phyloP scores from a whole-genome alignment of 495 filamentous ascomycete genomes.

The Hypoxylon lienhwacheense region DNA sequence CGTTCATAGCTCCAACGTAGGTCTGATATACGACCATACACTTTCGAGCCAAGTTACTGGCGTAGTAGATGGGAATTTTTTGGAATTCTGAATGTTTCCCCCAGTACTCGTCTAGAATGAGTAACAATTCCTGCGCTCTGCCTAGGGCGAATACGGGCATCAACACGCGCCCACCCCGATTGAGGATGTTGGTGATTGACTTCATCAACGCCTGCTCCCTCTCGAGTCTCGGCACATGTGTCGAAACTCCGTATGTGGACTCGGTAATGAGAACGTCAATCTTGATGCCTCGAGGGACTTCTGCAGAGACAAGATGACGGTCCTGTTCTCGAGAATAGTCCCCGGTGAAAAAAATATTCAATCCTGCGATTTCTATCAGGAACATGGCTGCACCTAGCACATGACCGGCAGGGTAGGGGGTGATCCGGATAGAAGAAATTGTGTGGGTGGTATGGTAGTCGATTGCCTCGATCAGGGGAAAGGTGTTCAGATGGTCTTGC shows the following conservation, averaged over 20 bases:
- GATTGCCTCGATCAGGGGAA: slow-evolving; percentile 92
- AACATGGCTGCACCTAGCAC: slow-evolving; percentile 99
- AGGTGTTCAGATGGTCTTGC: slow-evolving; percentile 88
- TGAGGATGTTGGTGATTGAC: slow-evolving; percentile 83
- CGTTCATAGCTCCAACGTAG: slow-evolving; percentile 96
- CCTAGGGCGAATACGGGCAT: slow-evolving; percentile 97
- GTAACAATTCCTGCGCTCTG: slow-evolving; percentile 85
- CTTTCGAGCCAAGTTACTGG: slow-evolving; percentile 86
- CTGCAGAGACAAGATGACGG: slow-evolving; percentile 88
- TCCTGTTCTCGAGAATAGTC: slow-evolving; percentile 96
- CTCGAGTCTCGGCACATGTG: slow-evolving; percentile 84
- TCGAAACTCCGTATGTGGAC: slow-evolving; percentile 92
- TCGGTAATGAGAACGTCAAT: slow-evolving; percentile 97
- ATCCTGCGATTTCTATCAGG: slow-evolving; percentile 89
- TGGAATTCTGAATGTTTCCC: slow-evolving; percentile 80
- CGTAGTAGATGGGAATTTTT: slow-evolving; percentile 93
- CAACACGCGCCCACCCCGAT: slow-evolving; percentile 85
- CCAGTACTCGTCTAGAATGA: slow-evolving; percentile 98
- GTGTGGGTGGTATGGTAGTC: slow-evolving; percentile 98
- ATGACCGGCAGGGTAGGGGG: slow-evolving; percentile 93
- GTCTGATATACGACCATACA: slow-evolving; percentile 99
- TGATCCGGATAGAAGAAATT: slow-evolving; percentile 93
- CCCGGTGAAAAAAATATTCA: slow-evolving; percentile 95
- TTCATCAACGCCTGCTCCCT: slow-evolving; percentile 94
- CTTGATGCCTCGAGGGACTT: slow-evolving; percentile 80